Percentiles rank a stretch among this genome's conserved stretches.
These are phyloP conservation scores for Lecanicillium sp. DNA, from an alignment of 2,329 filamentous ascomycete species.

Conservation along the genomic window DNA sequence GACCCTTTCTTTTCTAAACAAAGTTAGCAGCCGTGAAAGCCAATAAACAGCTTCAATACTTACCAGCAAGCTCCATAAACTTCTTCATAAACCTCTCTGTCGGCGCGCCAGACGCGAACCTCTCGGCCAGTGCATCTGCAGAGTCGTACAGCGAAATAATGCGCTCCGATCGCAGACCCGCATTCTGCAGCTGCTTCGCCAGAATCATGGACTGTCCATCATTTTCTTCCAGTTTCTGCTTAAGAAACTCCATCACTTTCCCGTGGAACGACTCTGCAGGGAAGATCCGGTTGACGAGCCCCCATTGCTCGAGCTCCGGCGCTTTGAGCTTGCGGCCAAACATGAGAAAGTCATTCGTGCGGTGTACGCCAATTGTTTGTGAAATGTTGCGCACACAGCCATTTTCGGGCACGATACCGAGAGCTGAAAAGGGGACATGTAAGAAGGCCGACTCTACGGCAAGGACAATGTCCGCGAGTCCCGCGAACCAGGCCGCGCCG, in stretches of 20 bases:
- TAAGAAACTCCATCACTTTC: slow-evolving; percentile 1
- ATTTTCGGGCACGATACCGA: slow-evolving; percentile 7
- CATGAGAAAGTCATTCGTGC: slow-evolving; percentile 7
- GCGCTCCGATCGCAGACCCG: slow-evolving; percentile 3
- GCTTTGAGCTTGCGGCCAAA: slow-evolving; percentile 2
- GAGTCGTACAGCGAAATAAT: slow-evolving; percentile 4
- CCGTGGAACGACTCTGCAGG: background rate
- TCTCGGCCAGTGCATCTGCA: background rate
- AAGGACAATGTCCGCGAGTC: slow-evolving; percentile 4
- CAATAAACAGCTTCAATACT: too few species aligned
- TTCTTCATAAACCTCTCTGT: slow-evolving; percentile 3
- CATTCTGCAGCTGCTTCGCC: slow-evolving; percentile 2
- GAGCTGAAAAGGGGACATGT: slow-evolving; percentile 3
- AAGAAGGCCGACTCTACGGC: background rate
- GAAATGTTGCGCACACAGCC: slow-evolving; percentile 1
- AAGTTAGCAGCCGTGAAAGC: too few species aligned
- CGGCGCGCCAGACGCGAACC: background rate
- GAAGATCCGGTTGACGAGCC: slow-evolving; percentile 2
- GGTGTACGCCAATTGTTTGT: slow-evolving; percentile 5
- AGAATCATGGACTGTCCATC: slow-evolving; percentile 6
- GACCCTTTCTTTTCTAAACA: too few species aligned
- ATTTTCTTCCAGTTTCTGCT: slow-evolving; percentile 3
- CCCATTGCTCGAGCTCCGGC: slow-evolving; percentile 2
- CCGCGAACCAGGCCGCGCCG: slow-evolving; percentile 7
- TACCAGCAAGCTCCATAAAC: background rate